Conservation (phyloP, 2,329 filamentous ascomycete genomes). For the Phaeosphaeria sp. region DNA sequence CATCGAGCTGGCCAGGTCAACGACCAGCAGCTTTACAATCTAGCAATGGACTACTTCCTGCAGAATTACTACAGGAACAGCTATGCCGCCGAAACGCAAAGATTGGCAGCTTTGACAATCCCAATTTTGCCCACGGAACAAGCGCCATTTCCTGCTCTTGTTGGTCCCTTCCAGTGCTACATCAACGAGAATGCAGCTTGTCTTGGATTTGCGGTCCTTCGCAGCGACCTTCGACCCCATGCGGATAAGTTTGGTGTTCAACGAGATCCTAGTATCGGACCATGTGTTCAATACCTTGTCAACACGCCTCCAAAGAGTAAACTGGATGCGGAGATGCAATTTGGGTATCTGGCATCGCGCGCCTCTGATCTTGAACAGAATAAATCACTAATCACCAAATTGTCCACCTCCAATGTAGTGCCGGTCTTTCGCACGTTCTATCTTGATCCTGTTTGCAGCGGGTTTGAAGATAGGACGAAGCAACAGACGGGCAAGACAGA, state of each 20-base stretch:
- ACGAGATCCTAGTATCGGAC: conserved; percentile 77
- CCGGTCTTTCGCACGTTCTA: conserved; percentile 45
- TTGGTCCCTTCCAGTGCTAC: conserved; percentile 78
- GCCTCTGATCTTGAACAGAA: conserved; percentile 70
- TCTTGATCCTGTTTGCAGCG: conserved; percentile 35
- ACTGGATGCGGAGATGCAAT: conserved; percentile 72
- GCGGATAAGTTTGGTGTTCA: conserved; percentile 85
- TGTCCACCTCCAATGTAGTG: conserved; percentile 46
- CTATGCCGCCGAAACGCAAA: conserved; percentile 68
- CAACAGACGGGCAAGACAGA: conserved; percentile 41
- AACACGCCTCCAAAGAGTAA: conserved; percentile 72
- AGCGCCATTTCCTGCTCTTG: conserved; percentile 66
- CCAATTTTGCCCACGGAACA: conserved; percentile 74
- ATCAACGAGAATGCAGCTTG: conserved; percentile 78
- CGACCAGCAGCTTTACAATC: conserved; percentile 64
- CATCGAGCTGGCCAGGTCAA: conserved; percentile 62
- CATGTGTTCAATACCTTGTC: conserved; percentile 77
- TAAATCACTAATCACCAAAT: conserved; percentile 27
- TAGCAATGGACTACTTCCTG: conserved; percentile 82
- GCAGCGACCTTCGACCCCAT: conserved; percentile 77
- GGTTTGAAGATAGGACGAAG: conserved; percentile 42
- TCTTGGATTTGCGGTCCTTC: conserved; percentile 81
- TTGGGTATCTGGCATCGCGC: conserved; percentile 82
- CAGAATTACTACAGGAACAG: conserved; percentile 78
- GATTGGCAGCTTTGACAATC: conserved; percentile 53